Evolutionary conservation across 305 asterid species (phyloP), one percentile per base, ranked within the genome.

Genomic region (Striga hermonthica): DNA sequence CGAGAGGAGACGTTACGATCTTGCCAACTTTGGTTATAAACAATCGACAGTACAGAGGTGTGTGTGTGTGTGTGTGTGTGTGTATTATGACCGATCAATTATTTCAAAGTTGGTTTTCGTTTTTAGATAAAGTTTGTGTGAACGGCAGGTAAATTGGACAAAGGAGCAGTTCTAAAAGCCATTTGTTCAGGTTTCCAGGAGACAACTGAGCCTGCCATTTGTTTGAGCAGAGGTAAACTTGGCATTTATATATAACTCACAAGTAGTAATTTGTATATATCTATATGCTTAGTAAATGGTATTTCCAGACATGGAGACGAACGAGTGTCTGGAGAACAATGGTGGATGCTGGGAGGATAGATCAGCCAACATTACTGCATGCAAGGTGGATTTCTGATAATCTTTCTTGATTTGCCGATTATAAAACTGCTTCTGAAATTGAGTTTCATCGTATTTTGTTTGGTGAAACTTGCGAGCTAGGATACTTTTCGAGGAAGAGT

Each of bases 31-130:
- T 91, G 11, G 79, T 91, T 53, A 79, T 91, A 64, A 91, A 91
- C 84, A 82, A 86, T 68, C 81, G 97, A 49, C 98, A 91, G 66
- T 91, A 87, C 45, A 85, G 98, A 89, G 98, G 98, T 87, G 79
- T 9, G 53, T 47, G n/a, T 8, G 16, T 45, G 1, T 9, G 4
- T 45, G 52, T 45, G 4, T 4, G n/a, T 9, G 10, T 41, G 47
- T 9, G 47, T 43, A 43, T 7, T n/a, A 9, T 41, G 7, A 41
- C 47, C 47, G 47, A n/a, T 41, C 3, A 43, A 43, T 7, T 8
- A 12, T 43, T 43, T 43, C 12, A 7, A 7, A 43, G 3, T 14
- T 9, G 16, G 53, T 16, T 7, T 54, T 5, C 38, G 22, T 54
- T n/a, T n/a, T n/a, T n/a, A n/a, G n/a, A n/a, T n/a, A n/a, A n/a